Evolutionary conservation across 345 rosid species (phyloP).

Genomic region (Theobroma cacao): DNA sequence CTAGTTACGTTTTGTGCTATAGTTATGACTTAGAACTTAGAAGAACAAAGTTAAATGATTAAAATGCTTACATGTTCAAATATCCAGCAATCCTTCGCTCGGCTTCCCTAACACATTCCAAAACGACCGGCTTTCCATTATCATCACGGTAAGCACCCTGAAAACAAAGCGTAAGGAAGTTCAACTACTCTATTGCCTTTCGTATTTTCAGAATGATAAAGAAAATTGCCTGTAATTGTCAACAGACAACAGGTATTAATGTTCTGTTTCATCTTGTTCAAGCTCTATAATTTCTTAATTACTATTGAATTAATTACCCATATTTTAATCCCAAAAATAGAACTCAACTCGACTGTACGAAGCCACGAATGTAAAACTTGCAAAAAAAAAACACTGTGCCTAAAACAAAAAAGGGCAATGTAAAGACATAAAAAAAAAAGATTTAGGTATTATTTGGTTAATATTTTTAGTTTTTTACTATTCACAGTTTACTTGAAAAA

Average conservation of each 20-base stretch:
- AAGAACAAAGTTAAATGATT: not conserved
- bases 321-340: not conserved
- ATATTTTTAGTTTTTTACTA: not conserved
- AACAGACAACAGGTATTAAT: not conserved
- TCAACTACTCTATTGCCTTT: not conserved
- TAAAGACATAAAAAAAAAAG: not conserved
- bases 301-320: not conserved
- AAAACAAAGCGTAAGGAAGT: not conserved
- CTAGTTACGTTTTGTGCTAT: not conserved
- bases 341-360: not conserved
- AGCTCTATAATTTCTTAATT: too few relatives aligned
- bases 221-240: not conserved
- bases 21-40: not conserved
- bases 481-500: not conserved
- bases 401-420: not conserved
- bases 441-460: not conserved
- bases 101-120: slow-evolving; percentile 90
- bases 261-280: not conserved
- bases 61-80: slow-evolving; percentile 57
- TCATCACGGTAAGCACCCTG: slow-evolving; percentile 98
- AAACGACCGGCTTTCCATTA: slow-evolving; percentile 89
- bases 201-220: not conserved
- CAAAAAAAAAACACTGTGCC: too few relatives aligned
- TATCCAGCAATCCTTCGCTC: slow-evolving; percentile 80
- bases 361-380: too few relatives aligned